Conservation (phyloP, 768 basidiomycete species). For the Flagelloscypha sp. region DNA sequence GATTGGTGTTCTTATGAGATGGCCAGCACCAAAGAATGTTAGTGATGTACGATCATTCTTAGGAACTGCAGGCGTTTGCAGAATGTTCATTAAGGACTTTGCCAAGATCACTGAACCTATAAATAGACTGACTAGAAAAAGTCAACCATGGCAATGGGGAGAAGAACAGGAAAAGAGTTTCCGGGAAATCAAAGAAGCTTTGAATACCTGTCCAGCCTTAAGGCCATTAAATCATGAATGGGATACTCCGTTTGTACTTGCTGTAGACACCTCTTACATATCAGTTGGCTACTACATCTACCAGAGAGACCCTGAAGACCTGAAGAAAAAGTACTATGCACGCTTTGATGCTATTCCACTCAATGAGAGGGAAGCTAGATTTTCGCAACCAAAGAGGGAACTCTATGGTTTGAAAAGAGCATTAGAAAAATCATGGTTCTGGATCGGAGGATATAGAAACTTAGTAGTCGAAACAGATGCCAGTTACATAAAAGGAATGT, state of each 20-base stretch:
- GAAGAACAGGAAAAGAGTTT: slow-evolving; percentile 13
- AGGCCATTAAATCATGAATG: slow-evolving; percentile 25
- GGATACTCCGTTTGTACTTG: slow-evolving; percentile 15
- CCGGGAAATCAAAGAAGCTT: slow-evolving; percentile 12
- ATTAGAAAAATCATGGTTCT: slow-evolving; percentile 2
- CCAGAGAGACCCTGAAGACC: slow-evolving; percentile 7
- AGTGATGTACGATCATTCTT: slow-evolving; percentile 15
- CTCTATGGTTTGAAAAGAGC: slow-evolving; percentile 10
- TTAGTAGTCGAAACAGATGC: slow-evolving; percentile 11
- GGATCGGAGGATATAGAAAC: slow-evolving; percentile 9
- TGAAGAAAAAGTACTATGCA: slow-evolving; percentile 9
- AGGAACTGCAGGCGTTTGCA: slow-evolving; percentile 5
- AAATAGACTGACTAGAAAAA: slow-evolving; percentile 9
- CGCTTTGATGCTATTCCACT: slow-evolving; percentile 20
- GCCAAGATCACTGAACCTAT: slow-evolving; percentile 5
- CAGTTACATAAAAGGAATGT: slow-evolving; percentile 13
- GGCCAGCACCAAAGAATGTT: slow-evolving; percentile 10
- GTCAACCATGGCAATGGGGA: slow-evolving; percentile 17
- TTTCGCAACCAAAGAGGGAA: slow-evolving; percentile 12
- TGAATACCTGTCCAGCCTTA: slow-evolving; percentile 15
- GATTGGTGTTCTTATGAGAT: slow-evolving; percentile 18
- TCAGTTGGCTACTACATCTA: slow-evolving; percentile 7
- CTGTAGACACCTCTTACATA: slow-evolving; percentile 19
- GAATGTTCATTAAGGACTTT: slow-evolving; percentile 19
- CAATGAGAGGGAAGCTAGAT: slow-evolving; percentile 4